Conservation (phyloP, 2,329 filamentous ascomycete genomes). For the Scleromitrula shiraiana region DNA sequence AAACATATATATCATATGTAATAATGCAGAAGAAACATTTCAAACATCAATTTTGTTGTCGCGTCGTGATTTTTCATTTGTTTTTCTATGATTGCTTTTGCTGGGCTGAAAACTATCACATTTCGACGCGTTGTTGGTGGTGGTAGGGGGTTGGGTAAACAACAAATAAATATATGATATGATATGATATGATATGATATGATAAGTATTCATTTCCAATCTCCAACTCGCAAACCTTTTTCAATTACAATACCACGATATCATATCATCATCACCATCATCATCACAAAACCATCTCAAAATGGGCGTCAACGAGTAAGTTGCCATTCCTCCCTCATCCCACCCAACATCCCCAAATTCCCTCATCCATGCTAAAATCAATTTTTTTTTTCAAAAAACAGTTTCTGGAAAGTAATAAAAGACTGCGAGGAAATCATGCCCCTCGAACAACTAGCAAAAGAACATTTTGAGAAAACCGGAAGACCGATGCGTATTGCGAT, state of each 20-base stretch:
- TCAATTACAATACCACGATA: no score
- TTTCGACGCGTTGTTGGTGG: no score
- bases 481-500: conserved; percentile 77
- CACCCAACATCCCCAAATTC: background rate
- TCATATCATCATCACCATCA: no score
- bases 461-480: conserved; percentile 59
- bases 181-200: no score
- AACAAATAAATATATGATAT: no score
- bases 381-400: background rate
- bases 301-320: conserved; percentile 3
- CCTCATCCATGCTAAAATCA: background rate
- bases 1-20: background rate
- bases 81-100: no score
- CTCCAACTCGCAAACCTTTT: no score
- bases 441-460: conserved; percentile 49
- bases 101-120: no score
- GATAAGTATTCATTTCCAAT: no score
- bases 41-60: background rate
- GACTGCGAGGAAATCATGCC: conserved; percentile 3
- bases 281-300: no score
- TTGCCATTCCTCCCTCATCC: background rate
- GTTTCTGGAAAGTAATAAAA: conserved; percentile 5
- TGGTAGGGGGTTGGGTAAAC: no score
- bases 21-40: background rate
- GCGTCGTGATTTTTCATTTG: no score